A percentile compares a stretch with the other conserved stretches of the same genome.
Evolutionary conservation across 495 filamentous ascomycete species (phyloP).

Genomic region (Aspergillus nanangensis): DNA sequence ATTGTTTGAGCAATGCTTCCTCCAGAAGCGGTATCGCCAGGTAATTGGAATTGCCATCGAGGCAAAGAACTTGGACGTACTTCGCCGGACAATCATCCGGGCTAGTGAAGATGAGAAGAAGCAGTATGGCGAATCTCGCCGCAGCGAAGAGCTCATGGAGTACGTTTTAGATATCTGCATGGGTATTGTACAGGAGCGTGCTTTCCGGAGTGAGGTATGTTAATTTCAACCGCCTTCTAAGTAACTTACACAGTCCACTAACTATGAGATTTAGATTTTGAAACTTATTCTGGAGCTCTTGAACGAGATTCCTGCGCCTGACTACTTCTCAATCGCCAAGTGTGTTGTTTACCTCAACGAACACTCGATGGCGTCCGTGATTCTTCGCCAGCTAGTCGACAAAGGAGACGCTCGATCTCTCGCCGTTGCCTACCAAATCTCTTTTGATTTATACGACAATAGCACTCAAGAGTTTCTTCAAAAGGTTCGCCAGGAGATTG

Average conservation of each 20-base stretch:
- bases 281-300: conserved; percentile 83
- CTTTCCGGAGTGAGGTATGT: conserved; percentile 69
- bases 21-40: conserved; percentile 83
- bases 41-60: conserved; percentile 99
- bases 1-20: conserved; percentile 87
- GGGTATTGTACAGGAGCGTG: conserved; percentile 93
- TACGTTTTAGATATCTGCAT: conserved; percentile 96
- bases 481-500: conserved; percentile 80
- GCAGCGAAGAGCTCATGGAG: conserved; percentile 91
- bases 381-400: conserved; percentile 76
- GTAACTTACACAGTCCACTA: too few species aligned
- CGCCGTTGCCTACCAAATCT: conserved; percentile 92
- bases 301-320: conserved; percentile 81
- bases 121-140: conserved; percentile 51
- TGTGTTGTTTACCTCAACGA: conserved; percentile 96
- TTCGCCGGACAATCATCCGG: conserved; percentile 78
- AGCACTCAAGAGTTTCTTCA: conserved; percentile 94
- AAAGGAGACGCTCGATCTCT: conserved; percentile 72
- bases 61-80: conserved; percentile 85
- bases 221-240: conserved; percentile 14
- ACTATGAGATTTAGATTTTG: conserved; percentile 57
- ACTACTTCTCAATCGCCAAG: conserved; percentile 97
- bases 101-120: conserved; percentile 77
- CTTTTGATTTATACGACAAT: conserved; percentile 97
- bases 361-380: conserved; percentile 83